A percentile compares a stretch with the other conserved stretches of the same genome.
These are phyloP conservation scores for Ailanthus altissimus DNA, from an alignment of 345 rosid species.

Conservation along the genomic window DNA sequence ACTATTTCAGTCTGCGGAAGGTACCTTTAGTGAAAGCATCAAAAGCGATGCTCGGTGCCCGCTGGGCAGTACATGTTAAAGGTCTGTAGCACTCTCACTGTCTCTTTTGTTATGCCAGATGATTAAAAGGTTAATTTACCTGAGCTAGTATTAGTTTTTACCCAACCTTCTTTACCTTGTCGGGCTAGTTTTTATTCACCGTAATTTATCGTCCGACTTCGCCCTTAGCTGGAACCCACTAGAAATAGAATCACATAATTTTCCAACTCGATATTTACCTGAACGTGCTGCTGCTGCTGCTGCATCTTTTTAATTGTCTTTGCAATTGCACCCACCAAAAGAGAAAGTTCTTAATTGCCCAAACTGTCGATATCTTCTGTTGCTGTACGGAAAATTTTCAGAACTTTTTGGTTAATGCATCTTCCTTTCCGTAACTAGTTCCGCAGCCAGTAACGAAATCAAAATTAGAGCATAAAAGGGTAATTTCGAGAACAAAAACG, in stretches of 20 bases:
- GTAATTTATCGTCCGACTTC: background rate
- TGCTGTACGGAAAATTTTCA: background rate
- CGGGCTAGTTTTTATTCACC: background rate
- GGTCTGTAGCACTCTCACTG: background rate
- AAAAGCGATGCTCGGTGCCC: background rate
- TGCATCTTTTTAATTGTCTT: background rate
- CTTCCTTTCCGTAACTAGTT: too few species aligned
- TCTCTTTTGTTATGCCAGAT: background rate
- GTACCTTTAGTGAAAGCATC: background rate
- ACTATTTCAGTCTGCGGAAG: background rate
- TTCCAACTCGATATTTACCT: too few species aligned
- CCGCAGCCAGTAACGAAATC: too few species aligned
- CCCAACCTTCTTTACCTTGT: background rate
- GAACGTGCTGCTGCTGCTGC: background rate
- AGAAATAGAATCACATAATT: too few species aligned
- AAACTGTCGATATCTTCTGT: background rate
- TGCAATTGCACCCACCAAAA: background rate
- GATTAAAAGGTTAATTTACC: background rate
- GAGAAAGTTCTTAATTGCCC: background rate
- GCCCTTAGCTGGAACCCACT: background rate
- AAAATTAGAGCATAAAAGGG: background rate
- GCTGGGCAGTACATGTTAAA: background rate
- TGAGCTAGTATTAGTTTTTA: background rate
- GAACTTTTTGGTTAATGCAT: background rate
- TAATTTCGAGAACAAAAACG: too few species aligned